phyloP scores from a whole-genome alignment of 164 flowering plant genomes.

The Vitis rupestris region DNA sequence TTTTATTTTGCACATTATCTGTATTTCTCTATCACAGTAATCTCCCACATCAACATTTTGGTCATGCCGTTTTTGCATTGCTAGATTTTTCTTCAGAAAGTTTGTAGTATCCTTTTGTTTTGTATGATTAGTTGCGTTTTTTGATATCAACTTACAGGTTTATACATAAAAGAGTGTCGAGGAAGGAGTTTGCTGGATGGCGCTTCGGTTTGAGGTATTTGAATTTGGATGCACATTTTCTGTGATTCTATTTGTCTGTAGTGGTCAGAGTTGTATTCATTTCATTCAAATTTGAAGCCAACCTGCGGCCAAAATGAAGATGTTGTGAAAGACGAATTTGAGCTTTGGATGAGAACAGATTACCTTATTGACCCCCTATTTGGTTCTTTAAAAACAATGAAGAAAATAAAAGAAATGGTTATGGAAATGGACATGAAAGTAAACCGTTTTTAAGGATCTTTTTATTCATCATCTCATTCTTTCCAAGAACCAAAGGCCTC shows the following conservation, averaged over 20 bases:
- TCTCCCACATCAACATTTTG: not conserved
- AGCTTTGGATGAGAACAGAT: not conserved
- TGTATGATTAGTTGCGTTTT: not conserved
- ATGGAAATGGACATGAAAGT: not conserved
- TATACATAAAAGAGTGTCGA: not conserved
- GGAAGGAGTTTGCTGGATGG: slow-evolving; percentile 22
- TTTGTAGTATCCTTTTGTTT: not conserved
- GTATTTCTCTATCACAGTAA: not conserved
- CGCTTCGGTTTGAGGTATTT: slow-evolving; percentile 53
- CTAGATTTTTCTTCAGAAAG: not conserved
- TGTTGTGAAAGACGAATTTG: not conserved
- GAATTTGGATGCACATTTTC: not conserved
- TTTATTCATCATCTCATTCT: not conserved
- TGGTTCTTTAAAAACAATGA: no score
- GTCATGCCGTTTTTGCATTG: not conserved
- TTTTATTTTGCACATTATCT: not conserved
- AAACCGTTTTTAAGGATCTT: not conserved
- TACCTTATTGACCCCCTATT: not conserved
- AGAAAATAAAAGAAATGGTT: no score
- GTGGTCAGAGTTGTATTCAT: not conserved
- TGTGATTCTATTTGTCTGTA: not conserved
- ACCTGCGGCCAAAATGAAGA: not conserved
- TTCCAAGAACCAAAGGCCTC: not conserved
- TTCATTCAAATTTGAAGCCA: not conserved
- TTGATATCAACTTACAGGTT: not conserved